Base-by-base conservation (phyloP, 495 filamentous ascomycete genomes). In the Hypoxylon intermedium region DNA sequence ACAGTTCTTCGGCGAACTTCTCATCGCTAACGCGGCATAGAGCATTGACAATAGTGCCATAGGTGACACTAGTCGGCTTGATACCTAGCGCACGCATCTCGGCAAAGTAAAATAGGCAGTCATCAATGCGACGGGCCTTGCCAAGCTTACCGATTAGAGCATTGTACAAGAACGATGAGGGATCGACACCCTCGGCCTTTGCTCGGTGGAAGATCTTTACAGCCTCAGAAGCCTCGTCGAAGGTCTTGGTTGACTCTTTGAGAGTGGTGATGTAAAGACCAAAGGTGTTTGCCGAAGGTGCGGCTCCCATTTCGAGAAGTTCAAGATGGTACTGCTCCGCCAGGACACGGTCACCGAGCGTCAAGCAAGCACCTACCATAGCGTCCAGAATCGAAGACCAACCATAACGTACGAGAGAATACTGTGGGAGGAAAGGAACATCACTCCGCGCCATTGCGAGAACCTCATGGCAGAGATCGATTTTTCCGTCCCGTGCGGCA, bases 211-310 rank as follows among this genome's bases (percentile, higher is more conserved):
- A 98, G 73, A 98, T 96, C 77, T 93, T 93, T 69, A 98, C 86
- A 36, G 94, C 94, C 71, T 98, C 94, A 9, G 91, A 89, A 33
- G 94, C 94, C 72, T 98, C 94, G 68, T 98, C 94, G 51, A 96
- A 97, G 1, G 91, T 97, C 83, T 96, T 96, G 67, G 92, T 90
- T 0, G 92, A 94, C 65, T 96, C 92, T 76, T 97, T 96, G 53
- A 98, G 79, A 2, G 93, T 98, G 19, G 96, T 97, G 76, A 98
- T 98, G 79, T 98, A 98, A 4, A 98, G 83, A 44, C 94, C 94
- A 61, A 93, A 98, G 7, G 94, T 98, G 78, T 98, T 98, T 45
- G 94, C 95, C 0, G 94, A 92, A 26, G 95, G 95, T 16, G 92
- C 88, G 63, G 86, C 84, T 43, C 93, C 92, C 78, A 97, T 90